These are phyloP conservation scores for Tuber calosporum DNA, from an alignment of 495 filamentous ascomycete species.

Conservation along the genomic window DNA sequence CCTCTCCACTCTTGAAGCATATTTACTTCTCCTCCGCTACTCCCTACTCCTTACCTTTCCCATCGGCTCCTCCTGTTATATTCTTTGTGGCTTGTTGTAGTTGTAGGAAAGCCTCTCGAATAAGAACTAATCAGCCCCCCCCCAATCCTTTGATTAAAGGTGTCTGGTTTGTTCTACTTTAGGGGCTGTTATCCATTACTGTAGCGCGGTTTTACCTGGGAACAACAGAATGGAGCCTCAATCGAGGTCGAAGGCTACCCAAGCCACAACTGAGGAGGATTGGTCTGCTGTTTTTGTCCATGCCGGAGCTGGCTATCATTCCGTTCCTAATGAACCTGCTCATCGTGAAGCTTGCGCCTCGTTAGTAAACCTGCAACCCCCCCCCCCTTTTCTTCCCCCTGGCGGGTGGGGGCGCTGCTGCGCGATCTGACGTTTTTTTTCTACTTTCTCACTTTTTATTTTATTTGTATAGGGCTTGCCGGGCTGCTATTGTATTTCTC, in stretches of 20 bases:
- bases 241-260: conserved; percentile 20
- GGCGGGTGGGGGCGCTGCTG: background rate
- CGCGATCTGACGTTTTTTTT: background rate
- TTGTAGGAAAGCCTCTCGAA: background rate
- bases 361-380: conserved; percentile 51
- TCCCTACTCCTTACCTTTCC: background rate
- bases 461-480: conserved; percentile 59
- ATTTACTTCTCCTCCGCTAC: background rate
- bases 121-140: background rate
- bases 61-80: background rate
- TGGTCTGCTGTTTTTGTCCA: conserved; percentile 78
- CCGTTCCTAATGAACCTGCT: conserved; percentile 66
- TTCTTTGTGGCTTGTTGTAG: conserved; percentile 9
- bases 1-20: conserved; percentile 14
- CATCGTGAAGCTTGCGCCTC: conserved; percentile 80
- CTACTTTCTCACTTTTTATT: background rate
- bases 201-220: background rate
- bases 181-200: background rate
- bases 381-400: background rate
- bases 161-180: background rate
- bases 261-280: conserved; percentile 21
- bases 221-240: conserved; percentile 28
- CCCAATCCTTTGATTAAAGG: background rate
- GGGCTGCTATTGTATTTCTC: conserved; percentile 69
- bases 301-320: conserved; percentile 94